These are phyloP conservation scores for Murraya paniculata DNA, from an alignment of 345 rosid species.

Conservation along the genomic window DNA sequence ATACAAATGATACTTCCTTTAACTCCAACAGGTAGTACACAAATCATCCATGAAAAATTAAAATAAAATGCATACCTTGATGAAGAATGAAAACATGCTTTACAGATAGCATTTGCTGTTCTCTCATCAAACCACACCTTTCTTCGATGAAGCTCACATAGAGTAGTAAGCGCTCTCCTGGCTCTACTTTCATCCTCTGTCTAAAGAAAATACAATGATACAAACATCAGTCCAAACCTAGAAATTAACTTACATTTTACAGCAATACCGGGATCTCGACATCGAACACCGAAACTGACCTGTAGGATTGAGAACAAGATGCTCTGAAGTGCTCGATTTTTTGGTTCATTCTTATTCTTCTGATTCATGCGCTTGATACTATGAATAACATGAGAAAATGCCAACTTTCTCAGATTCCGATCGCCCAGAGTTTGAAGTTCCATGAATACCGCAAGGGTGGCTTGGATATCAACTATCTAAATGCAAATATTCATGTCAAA, in stretches of 20 bases:
- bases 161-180: slow-evolving; percentile 65
- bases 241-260: neutral
- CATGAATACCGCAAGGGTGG: slow-evolving; percentile 68
- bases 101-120: slow-evolving; percentile 90
- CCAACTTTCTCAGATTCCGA: slow-evolving; percentile 62
- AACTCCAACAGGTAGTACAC: slow-evolving; percentile 6
- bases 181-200: slow-evolving; percentile 80
- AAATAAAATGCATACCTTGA: slow-evolving; percentile 50
- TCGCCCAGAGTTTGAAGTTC: slow-evolving; percentile 85
- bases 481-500: slow-evolving; percentile 15
- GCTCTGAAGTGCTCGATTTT: slow-evolving; percentile 77
- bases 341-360: slow-evolving; percentile 66
- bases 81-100: slow-evolving; percentile 81
- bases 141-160: slow-evolving; percentile 76
- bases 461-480: slow-evolving; percentile 71
- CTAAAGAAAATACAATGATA: slow-evolving; percentile 31
- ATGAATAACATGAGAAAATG: slow-evolving; percentile 78
- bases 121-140: slow-evolving; percentile 90
- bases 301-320: slow-evolving; percentile 63
- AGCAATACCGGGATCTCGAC: neutral
- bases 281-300: slow-evolving; percentile 34
- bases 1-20: neutral
- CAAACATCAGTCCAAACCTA: neutral
- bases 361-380: slow-evolving; percentile 76
- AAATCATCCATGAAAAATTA: neutral